These are phyloP conservation scores for Penicillium lividum DNA, from an alignment of 495 filamentous ascomycete genomes.

Conservation along the genomic window DNA sequence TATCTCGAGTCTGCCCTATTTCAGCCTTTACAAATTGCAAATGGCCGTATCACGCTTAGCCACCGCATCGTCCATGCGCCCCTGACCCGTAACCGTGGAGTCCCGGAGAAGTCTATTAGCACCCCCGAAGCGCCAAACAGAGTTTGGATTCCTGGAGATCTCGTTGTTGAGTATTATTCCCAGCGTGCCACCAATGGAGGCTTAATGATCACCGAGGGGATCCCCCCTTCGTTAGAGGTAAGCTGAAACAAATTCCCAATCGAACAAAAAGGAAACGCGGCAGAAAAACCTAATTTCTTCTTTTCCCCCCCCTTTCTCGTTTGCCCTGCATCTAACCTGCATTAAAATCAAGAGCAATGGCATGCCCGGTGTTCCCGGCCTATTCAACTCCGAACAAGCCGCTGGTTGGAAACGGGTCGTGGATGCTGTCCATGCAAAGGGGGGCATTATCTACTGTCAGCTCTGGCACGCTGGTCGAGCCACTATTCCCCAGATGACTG, in stretches of 20 bases:
- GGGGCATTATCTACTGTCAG: conserved; percentile 2
- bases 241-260: conserved; percentile 2
- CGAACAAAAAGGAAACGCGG: neutral
- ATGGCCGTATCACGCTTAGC: conserved; percentile 49
- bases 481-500: conserved; percentile 6
- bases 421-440: conserved; percentile 10
- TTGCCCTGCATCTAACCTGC: neutral
- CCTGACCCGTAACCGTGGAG: conserved; percentile 54
- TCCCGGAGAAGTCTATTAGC: conserved; percentile 36
- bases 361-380: conserved; percentile 51
- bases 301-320: neutral
- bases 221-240: conserved; percentile 52
- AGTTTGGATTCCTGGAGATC: conserved; percentile 46
- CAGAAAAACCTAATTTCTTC: neutral
- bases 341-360: conserved; percentile 34
- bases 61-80: conserved; percentile 59
- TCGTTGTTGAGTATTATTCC: conserved; percentile 55
- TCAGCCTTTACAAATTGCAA: conserved; percentile 49
- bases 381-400: conserved; percentile 49
- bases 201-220: conserved; percentile 56
- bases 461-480: conserved; percentile 6
- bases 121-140: conserved; percentile 47
- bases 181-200: conserved; percentile 55
- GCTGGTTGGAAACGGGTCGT: conserved; percentile 52
- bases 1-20: conserved; percentile 47